These are phyloP conservation scores for Pichia gijzeniarum DNA, from an alignment of 805 yeast genomes.

Conservation along the genomic window DNA sequence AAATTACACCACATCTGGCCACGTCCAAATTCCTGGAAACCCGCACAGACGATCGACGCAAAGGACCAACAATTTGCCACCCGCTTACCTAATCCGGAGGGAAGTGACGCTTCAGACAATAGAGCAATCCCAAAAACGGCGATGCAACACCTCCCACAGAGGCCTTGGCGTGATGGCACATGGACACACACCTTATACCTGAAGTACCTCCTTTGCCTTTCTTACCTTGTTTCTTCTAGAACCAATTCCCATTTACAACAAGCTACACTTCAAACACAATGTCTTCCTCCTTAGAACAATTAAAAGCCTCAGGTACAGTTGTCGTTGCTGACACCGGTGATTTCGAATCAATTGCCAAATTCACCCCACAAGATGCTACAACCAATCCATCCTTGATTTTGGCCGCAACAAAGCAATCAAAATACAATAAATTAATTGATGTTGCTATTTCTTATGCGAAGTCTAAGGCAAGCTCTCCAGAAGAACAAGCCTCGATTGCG, in stretches of 20 bases:
- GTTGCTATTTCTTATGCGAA: constrained; percentile 84
- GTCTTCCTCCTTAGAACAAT: constrained; percentile 84
- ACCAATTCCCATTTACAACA: not conserved
- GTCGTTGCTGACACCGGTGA: constrained; percentile 99
- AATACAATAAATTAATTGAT: constrained; percentile 85
- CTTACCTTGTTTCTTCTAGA: no score
- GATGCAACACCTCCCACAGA: no score
- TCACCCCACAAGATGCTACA: constrained; percentile 98
- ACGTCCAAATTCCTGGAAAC: no score
- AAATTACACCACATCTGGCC: no score
- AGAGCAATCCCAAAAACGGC: no score
- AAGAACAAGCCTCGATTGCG: constrained; percentile 73
- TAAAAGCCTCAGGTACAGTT: constrained; percentile 90
- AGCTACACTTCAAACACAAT: not conserved
- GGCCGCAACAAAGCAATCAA: constrained; percentile 89
- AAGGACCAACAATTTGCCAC: no score
- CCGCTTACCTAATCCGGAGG: no score
- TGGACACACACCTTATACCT: no score
- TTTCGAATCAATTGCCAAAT: constrained; percentile 94
- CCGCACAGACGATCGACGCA: no score
- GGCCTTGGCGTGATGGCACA: no score
- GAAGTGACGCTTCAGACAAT: no score
- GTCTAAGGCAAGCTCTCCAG: constrained; percentile 47
- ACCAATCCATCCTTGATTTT: constrained; percentile 96
- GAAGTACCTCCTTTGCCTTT: no score